These are phyloP conservation scores for Salix dunnii DNA, from an alignment of 345 rosid species.

Conservation along the genomic window DNA sequence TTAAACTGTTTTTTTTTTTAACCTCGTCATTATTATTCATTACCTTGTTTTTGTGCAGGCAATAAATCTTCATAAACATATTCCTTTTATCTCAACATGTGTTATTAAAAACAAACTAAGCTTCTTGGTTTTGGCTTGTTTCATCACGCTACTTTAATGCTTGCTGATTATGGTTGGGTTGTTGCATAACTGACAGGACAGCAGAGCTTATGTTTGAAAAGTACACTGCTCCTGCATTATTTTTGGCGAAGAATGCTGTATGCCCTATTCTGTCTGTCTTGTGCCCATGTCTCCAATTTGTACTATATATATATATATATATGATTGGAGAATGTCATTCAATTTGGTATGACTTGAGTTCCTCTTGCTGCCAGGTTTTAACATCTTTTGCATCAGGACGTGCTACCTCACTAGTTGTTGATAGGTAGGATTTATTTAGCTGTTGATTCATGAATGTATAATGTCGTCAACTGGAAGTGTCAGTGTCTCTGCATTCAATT, in stretches of 20 bases:
- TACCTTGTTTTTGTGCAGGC: not conserved
- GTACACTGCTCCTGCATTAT: slow-evolving; percentile 91
- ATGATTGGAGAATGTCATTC: not conserved
- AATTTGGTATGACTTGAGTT: slow-evolving; percentile 10
- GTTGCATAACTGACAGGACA: slow-evolving; percentile 51
- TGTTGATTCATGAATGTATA: not conserved
- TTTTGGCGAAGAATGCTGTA: slow-evolving; percentile 99
- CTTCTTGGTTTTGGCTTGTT: not conserved
- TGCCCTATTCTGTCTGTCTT: slow-evolving; percentile 24
- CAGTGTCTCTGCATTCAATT: not conserved
- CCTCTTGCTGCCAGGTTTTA: slow-evolving; percentile 63
- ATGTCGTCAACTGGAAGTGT: not conserved
- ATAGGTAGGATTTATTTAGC: slow-evolving; percentile 47
- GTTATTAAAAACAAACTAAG: not conserved
- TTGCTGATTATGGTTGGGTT: slow-evolving; percentile 5
- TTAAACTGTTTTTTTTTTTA: not conserved
- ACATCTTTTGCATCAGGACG: slow-evolving; percentile 99
- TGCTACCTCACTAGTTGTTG: slow-evolving; percentile 95
- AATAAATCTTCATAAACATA: not conserved
- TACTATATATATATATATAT: slow-evolving; percentile 1
- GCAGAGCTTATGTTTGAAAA: slow-evolving; percentile 96
- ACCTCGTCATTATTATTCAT: not conserved
- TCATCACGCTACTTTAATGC: not conserved
- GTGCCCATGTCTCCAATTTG: not conserved
- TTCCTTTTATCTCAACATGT: not conserved